Conservation (phyloP, 176 grass and related monocot species). For the Oryza rufipogon region DNA sequence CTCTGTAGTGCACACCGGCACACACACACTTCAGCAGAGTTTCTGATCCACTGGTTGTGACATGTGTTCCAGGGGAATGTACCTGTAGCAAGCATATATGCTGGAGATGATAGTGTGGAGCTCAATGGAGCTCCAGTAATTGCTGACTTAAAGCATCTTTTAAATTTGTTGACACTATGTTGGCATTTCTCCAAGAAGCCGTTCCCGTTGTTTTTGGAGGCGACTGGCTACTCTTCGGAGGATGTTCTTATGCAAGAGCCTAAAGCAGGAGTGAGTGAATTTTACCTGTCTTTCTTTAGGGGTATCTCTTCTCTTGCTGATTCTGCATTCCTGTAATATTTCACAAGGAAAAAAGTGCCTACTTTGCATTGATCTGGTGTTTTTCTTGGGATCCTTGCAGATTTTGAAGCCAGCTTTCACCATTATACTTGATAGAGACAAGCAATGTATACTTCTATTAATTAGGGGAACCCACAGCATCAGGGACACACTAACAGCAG, state of each 20-base stretch:
- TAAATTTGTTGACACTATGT: slow-evolving; percentile 86
- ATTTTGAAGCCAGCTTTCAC: slow-evolving; percentile 98
- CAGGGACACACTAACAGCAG: slow-evolving; percentile 95
- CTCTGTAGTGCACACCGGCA: not conserved
- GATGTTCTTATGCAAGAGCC: slow-evolving; percentile 97
- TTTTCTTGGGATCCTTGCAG: slow-evolving; percentile 55
- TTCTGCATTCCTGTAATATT: not conserved
- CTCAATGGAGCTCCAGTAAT: slow-evolving; percentile 80
- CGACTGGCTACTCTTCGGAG: slow-evolving; percentile 65
- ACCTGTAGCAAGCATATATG: slow-evolving; percentile 88
- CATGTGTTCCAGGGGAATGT: slow-evolving; percentile 83
- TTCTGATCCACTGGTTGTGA: slow-evolving; percentile 27
- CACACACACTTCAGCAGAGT: not conserved
- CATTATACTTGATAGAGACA: slow-evolving; percentile 84
- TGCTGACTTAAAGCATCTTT: slow-evolving; percentile 80
- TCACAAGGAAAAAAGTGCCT: not conserved
- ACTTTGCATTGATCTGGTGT: slow-evolving; percentile 35
- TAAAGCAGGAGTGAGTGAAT: slow-evolving; percentile 95
- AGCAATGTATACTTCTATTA: slow-evolving; percentile 79
- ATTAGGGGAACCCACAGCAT: slow-evolving; percentile 98
- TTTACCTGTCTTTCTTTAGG: slow-evolving; percentile 18
- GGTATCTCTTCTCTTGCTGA: slow-evolving; percentile 36
- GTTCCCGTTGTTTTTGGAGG: slow-evolving; percentile 91
- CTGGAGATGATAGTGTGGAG: slow-evolving; percentile 78
- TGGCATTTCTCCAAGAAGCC: slow-evolving; percentile 99